Evolutionary conservation across 371 early-diverging fungal genomes (phyloP), one percentile per base, ranked within the genome.

Genomic region (Vairimorpha apis): DNA sequence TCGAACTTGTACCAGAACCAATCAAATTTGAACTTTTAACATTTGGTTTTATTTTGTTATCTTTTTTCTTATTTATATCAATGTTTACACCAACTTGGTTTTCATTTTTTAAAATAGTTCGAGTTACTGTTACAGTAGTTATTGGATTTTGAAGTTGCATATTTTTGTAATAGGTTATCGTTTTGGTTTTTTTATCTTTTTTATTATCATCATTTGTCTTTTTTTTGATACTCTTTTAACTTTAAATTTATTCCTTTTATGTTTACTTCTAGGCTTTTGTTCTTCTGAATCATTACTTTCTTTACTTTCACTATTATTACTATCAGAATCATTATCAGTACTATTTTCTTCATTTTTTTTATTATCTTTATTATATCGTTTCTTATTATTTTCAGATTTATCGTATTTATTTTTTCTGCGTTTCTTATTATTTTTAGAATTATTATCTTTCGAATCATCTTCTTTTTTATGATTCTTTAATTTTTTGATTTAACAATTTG

Each of bases 71-170:
- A 41, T 14, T 14, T 5, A 5, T 14, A 8, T 41, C 41, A 8
- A 41, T 14, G 14, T 41, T 14, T 41, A 41, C 41, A 8, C 41
- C 41, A 8, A 18, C 2, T 8, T 8, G 53, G 18, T 53, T 18
- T 53, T 53, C 53, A 8, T 53, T 53, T 58, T 29, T 8, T 23
- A 58, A 23, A 7, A 37, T 58, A 3, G 30, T 23, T 30, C 27
- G 4, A 23, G 13, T 14, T 4, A 41, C 41, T 41, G 41, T 41
- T 8, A 41, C 41, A 8, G 41, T 41, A 14, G 45, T 53, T 30
- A 51, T 60, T 47, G 37, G 67, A 41, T 43, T 45, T 59, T 32
- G 53, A 25, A 47, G 49, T 41, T 23, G 41, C 62, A 49, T 67
- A 1, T 44, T 12, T 16, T 55, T 41, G 16, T 37, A 29, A 18